A percentile compares a stretch with the other conserved stretches of the same genome.
Conservation (phyloP, 306 rosid genomes). For the Dalbergia cultrata region DNA sequence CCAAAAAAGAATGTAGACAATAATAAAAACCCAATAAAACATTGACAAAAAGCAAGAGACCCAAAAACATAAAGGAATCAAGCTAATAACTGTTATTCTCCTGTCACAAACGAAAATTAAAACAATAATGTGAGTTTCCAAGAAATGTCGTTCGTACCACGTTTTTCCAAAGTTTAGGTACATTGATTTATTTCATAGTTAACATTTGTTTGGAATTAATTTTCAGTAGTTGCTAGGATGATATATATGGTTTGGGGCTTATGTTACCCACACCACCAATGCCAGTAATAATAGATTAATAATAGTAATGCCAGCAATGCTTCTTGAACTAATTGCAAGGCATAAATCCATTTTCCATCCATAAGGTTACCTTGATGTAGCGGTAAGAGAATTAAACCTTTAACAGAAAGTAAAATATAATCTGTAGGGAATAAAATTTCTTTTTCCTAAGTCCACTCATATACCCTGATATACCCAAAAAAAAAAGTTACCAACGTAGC, state of each 20-base stretch:
- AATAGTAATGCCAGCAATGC: not conserved
- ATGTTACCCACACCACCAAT: not conserved
- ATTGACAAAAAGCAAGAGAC: no score
- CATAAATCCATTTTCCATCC: not conserved
- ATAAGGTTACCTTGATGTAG: no score
- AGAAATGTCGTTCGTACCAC: not conserved
- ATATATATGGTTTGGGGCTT: not conserved
- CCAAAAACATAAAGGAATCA: no score
- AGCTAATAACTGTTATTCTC: no score
- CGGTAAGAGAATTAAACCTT: no score
- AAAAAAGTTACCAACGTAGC: no score
- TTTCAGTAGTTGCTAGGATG: not conserved
- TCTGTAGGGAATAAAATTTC: not conserved
- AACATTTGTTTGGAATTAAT: not conserved
- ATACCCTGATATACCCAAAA: no score
- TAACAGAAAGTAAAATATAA: no score
- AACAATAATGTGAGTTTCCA: not conserved
- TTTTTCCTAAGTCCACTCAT: no score
- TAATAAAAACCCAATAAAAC: no score
- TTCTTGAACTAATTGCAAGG: not conserved
- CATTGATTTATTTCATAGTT: not conserved
- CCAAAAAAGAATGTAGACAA: no score
- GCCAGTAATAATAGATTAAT: not conserved
- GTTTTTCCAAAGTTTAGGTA: conserved; percentile 15
- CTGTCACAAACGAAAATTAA: not conserved